Base-by-base conservation (phyloP, 441 rosid genomes). In the Populus hybrid region DNA sequence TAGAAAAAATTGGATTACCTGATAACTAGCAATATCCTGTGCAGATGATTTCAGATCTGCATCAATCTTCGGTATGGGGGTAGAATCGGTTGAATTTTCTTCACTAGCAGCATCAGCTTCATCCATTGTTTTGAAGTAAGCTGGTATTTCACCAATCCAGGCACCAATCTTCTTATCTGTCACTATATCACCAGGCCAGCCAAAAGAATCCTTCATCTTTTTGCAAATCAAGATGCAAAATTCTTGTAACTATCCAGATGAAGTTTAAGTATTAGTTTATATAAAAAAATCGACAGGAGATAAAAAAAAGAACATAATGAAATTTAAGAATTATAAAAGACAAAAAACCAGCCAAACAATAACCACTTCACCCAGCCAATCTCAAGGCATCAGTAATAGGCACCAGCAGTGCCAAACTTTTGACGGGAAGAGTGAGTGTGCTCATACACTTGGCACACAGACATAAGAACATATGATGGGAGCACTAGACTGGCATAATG, bases 11-110 rank as follows among this genome's bases (percentile, higher is more conserved):
- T 14, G 30, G 10, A 68, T 78, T 86, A 91, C 97, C 95, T 93
- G 94, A 82, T 90, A 93, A 78, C 91, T 90, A 74, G 97, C 95
- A 69, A 93, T 84, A 74, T 85, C 93, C 74, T 82, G 92, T 32
- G 82, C 86, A 82, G 93, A 84, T 75, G 88, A 86, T 76, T 89
- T 91, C 66, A 85, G 73, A 71, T 85, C 89, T 78, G 81, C 87
- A 28, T 79, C 89, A 42, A 77, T 76, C 77, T 84, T 82, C 77
- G 81, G 85, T 73, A 75, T 57, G 81, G 81, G 76, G 67, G 78
- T 75, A 75, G 89, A 87, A 85, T 67, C 70, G 71, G 77, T 72
- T 73, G 82, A 75, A 34, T 57, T 76, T 57, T 79, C 86, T 74
- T 86, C 89, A 8, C 77, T 73, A 34, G 14, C 72, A 32, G 78